Percentiles rank a stretch among this genome's conserved stretches.
These are phyloP conservation scores for Amanita jacksonii DNA, from an alignment of 768 basidiomycete species.

Conservation along the genomic window DNA sequence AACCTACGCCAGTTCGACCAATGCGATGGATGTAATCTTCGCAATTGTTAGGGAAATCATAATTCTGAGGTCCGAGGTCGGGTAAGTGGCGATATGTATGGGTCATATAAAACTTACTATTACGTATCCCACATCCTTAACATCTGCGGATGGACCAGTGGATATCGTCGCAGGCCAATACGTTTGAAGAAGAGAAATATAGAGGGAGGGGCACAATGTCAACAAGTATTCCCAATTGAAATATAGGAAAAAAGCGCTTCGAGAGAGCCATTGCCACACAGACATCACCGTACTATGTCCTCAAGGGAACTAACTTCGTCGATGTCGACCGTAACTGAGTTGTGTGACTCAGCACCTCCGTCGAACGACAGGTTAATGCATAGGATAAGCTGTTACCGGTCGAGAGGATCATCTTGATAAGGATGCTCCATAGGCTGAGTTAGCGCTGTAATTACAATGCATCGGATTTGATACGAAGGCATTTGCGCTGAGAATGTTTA, in stretches of 20 bases:
- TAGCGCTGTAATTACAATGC: too few relatives aligned
- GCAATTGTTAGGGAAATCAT: conserved; percentile 96
- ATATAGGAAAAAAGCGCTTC: conserved; percentile 9
- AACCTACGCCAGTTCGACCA: conserved; percentile 84
- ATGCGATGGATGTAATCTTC: conserved; percentile 99
- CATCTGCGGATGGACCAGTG: conserved; percentile 51
- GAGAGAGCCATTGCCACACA: conserved; percentile 13
- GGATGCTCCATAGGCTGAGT: too few relatives aligned
- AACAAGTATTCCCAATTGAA: conserved; percentile 3
- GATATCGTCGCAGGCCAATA: conserved; percentile 22
- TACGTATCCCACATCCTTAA: conserved; percentile 98
- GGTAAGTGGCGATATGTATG: background rate
- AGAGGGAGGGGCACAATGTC: conserved; percentile 20
- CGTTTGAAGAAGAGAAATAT: conserved; percentile 22
- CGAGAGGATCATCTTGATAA: conserved; percentile 7
- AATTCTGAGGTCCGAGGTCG: conserved; percentile 49
- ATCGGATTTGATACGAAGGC: conserved; percentile 3
- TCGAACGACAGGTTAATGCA: conserved; percentile 7
- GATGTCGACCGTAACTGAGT: background rate
- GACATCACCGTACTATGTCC: conserved; percentile 3
- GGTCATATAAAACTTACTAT: conserved; percentile 50
- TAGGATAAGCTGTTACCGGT: conserved; percentile 1
- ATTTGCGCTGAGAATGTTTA: conserved; percentile 11
- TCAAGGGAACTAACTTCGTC: conserved; percentile 5
- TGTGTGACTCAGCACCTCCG: conserved; percentile 3